Base-by-base conservation (phyloP, 106 monocot species). In the Platanthera guangdongensis region DNA sequence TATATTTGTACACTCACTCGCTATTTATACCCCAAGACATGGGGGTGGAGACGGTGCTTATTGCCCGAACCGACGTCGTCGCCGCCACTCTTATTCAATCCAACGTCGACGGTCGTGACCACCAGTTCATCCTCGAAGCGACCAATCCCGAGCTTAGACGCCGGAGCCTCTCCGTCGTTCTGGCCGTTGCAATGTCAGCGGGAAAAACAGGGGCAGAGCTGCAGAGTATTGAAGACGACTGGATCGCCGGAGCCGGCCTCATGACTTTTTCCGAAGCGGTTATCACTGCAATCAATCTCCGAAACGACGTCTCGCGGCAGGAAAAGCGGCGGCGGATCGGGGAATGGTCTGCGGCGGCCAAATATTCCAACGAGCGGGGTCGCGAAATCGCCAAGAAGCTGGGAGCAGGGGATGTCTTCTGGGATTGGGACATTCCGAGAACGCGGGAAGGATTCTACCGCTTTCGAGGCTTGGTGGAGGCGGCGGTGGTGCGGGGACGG, bases 391-490 rank as follows among this genome's bases (percentile, higher is more conserved):
- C 96, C 0, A 79, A 72, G 48, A 54, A 74, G 75, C 80, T 96
- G 19, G 96, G 96, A 9, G 32, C 86, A 1, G 72, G 64, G 18
- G 74, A 89, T 71, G 25, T 93, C 11, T 91, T 93, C 87, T 96
- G 90, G 93, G 93, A 96, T 87, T 96, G 96, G 93, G 96, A 96
- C 78, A 32, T 91, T 74, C 93, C 95, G 0, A 85, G 95, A 51
- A 96, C 95, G 22, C 55, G 95, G 19, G 95, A 96, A 72, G 93
- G 95, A 0, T 93, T 96, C 81, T 96, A 93, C 76, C 75, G 93
- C 19, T 96, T 93, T 81, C 50, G 80, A 46, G 93, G 96, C 2
- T 96, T 89, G 0, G 93, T 93, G 48, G 71, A 9, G 80, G 92
- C 95, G 1, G 96, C 96, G 3, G 74, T 91, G 3, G 87, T 89